Percentiles rank a stretch among this genome's conserved stretches.
phyloP scores from a whole-genome alignment of 139 green algal genomes.

The Pycnococcus provasolii region DNA sequence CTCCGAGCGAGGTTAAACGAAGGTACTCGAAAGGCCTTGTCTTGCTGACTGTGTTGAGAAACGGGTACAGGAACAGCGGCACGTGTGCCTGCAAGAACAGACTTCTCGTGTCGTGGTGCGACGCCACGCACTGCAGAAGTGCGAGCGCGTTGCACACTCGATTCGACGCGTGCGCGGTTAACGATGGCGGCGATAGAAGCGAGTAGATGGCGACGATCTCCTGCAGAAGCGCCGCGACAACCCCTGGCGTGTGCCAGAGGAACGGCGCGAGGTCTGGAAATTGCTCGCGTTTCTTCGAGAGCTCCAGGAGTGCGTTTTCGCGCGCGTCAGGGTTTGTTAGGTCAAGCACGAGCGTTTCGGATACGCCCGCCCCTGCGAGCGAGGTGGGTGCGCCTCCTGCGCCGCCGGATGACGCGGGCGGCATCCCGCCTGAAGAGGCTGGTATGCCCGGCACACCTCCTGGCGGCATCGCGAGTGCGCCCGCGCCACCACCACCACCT shows the following conservation, averaged over 20 bases:
- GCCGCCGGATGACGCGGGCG: no score
- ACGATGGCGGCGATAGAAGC: slow-evolving; percentile 72
- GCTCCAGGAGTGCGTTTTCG: slow-evolving; percentile 90
- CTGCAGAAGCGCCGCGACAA: slow-evolving; percentile 85
- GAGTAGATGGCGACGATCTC: slow-evolving; percentile 98
- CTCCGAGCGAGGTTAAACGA: slow-evolving; percentile 84
- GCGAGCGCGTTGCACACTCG: slow-evolving; percentile 95
- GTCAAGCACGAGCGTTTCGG: slow-evolving; percentile 51
- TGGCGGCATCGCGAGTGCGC: no score
- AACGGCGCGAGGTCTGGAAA: slow-evolving; percentile 91
- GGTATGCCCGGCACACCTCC: no score
- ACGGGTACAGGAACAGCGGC: slow-evolving; percentile 96
- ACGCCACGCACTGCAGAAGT: slow-evolving; percentile 94
- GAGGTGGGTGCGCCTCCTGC: no score
- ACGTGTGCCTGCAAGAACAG: slow-evolving; percentile 94
- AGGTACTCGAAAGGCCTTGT: slow-evolving; percentile 98
- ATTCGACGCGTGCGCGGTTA: slow-evolving; percentile 91
- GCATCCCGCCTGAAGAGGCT: no score
- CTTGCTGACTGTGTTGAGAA: slow-evolving; percentile 95
- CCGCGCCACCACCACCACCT: no score
- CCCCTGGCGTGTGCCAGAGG: slow-evolving; percentile 94
- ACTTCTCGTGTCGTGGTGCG: slow-evolving; percentile 79
- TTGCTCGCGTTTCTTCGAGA: slow-evolving; percentile 91
- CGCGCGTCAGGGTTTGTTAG: slow-evolving; percentile 51
- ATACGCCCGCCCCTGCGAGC: no score